Evolutionary conservation across 2,329 filamentous ascomycete species (phyloP), one percentile per base, ranked within the genome.

Genomic region (Reticulascus tulasneorum): DNA sequence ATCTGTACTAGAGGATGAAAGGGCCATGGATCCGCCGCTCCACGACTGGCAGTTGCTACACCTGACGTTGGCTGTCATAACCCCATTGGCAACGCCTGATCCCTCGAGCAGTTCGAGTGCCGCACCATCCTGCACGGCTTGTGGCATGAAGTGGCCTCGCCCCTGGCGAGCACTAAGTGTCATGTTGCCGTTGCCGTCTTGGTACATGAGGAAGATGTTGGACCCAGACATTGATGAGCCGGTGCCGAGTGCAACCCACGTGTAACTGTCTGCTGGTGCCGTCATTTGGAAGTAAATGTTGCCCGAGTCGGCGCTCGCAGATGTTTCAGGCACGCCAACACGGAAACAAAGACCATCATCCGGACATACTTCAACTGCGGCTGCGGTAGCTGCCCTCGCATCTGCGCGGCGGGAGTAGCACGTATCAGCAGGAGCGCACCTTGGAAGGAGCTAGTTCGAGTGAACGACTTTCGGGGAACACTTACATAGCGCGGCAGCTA

Each of bases 151-250:
- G 45, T 82, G 63, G 7, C 66, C 65, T 1, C 49, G 58, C 20
- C 70, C 75, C 4, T 54, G 48, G 16, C 80, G 72, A 2, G 77
- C 67, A 43, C 77, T 82, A 35, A 83, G 52, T 1, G 79, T 84
- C 17, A 83, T 66, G 50, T 82, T 82, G 42, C 72, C 71, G 4
- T 48, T 45, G 40, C 75, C 75, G 45, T 79, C 66, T 29, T 73
- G 59, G 54, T 84, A 84, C 46, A 82, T 64, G 49, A 84, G 45
- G 51, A 84, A 82, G 38, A 83, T 79, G 52, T 78, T 72, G 32
- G 78, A 55, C 21, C 67, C 72, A 11, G 53, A 25, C 79, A 84
- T 84, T 26, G 45, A 40, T 0, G 50, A 47, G 29, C 79, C 79
- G 21, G 73, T 75, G 20, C 75, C 79, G 13, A 82, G 60, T 8